These are phyloP conservation scores for Cyberlindnera subsufficiens DNA, from an alignment of 805 yeast species.

Conservation along the genomic window DNA sequence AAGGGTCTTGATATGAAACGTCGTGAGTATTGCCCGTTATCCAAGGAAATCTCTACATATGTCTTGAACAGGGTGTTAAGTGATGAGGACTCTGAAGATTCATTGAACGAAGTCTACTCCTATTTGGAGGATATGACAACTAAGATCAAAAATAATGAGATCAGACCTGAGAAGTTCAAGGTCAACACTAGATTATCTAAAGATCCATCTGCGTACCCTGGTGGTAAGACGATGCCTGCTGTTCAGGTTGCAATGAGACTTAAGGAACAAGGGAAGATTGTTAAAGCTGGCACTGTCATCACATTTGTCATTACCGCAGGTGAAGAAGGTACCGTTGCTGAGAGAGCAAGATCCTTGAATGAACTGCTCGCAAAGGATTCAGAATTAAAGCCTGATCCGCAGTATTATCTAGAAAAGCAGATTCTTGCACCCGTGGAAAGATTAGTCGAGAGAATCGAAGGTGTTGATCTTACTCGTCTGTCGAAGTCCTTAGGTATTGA, in stretches of 20 bases:
- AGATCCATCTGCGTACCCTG: conserved; percentile 80
- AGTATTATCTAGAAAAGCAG: conserved; percentile 81
- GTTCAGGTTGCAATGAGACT: conserved; percentile 87
- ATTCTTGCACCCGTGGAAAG: conserved; percentile 88
- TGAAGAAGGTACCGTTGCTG: conserved; percentile 53
- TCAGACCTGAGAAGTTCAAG: conserved; percentile 61
- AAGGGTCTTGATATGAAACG: conserved; percentile 97
- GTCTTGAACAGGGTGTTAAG: conserved; percentile 68
- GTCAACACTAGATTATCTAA: conserved; percentile 87
- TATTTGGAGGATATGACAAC: conserved; percentile 57
- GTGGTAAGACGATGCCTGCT: conserved; percentile 76
- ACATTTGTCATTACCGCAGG: conserved; percentile 72
- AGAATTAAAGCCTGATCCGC: conserved; percentile 62
- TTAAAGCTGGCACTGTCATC: conserved; percentile 85
- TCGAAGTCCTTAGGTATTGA: conserved; percentile 79
- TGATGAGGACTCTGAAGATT: conserved; percentile 71
- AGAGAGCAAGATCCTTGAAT: conserved; percentile 75
- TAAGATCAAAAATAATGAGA: conserved; percentile 54
- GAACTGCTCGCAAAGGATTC: conserved; percentile 56
- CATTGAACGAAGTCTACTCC: conserved; percentile 63
- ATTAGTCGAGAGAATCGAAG: conserved; percentile 77
- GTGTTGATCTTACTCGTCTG: conserved; percentile 73
- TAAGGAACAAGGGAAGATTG: conserved; percentile 75
- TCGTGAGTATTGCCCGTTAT: conserved; percentile 91
- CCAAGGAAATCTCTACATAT: conserved; percentile 79